phyloP scores from a whole-genome alignment of 2,329 filamentous ascomycete species.

The Aspergillus ochraceoroseus region DNA sequence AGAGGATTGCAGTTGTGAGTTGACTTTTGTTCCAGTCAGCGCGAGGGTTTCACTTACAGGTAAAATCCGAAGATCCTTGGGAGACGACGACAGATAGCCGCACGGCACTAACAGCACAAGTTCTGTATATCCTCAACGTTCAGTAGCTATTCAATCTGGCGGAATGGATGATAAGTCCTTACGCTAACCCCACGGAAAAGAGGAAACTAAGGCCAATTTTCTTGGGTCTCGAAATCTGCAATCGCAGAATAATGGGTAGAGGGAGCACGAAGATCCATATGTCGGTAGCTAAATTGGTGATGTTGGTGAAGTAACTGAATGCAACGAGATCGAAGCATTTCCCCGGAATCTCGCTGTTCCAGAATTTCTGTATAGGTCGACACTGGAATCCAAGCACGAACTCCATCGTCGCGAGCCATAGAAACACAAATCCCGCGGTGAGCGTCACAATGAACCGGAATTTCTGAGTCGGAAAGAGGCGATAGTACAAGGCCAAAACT shows the following conservation, averaged over 20 bases:
- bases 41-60: slow-evolving; percentile 6
- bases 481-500: slow-evolving; percentile 16
- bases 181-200: slow-evolving; percentile 15
- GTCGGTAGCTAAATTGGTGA: slow-evolving; percentile 16
- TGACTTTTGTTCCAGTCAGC: too few species aligned
- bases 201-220: slow-evolving; percentile 16
- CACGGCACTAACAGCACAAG: slow-evolving; percentile 8
- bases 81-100: slow-evolving; percentile 8
- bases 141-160: too few species aligned
- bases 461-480: slow-evolving; percentile 12
- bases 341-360: slow-evolving; percentile 7
- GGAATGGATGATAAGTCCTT: too few species aligned
- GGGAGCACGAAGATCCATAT: slow-evolving; percentile 19
- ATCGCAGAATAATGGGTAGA: slow-evolving; percentile 13
- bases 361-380: slow-evolving; percentile 13
- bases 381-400: slow-evolving; percentile 13
- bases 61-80: slow-evolving; percentile 6
- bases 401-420: slow-evolving; percentile 17
- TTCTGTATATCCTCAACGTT: slow-evolving; percentile 2
- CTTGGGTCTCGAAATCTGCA: slow-evolving; percentile 12
- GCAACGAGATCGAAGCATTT: slow-evolving; percentile 13
- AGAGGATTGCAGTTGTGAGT: too few species aligned
- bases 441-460: slow-evolving; percentile 13
- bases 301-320: slow-evolving; percentile 18
- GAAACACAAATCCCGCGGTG: slow-evolving; percentile 12